These are phyloP conservation scores for Dittrichia graveolens DNA, from an alignment of 129 eudicot genomes.

Conservation along the genomic window DNA sequence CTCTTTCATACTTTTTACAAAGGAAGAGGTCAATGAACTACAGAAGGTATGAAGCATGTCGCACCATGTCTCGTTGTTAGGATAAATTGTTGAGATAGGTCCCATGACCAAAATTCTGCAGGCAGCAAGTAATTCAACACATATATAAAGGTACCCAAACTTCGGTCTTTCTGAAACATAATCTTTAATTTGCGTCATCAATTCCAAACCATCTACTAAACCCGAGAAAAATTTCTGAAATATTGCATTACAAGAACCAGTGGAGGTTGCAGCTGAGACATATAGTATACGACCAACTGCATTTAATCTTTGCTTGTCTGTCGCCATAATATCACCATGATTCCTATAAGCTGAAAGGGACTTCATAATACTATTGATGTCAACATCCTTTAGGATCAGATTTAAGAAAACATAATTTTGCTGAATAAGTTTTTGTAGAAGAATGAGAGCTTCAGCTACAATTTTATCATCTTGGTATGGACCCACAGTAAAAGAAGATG, in stretches of 20 bases:
- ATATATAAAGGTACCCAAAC: conserved; percentile 63
- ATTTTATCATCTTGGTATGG: conserved; percentile 59
- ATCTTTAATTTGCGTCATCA: conserved; percentile 38
- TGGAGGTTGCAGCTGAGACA: conserved; percentile 56
- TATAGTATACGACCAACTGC: conserved; percentile 65
- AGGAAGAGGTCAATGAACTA: conserved; percentile 45
- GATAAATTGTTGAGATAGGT: conserved; percentile 21
- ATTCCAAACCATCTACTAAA: conserved; percentile 48
- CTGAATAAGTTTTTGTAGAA: conserved; percentile 59
- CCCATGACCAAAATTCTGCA: conserved; percentile 56
- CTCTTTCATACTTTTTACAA: conserved; percentile 48
- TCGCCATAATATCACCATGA: conserved; percentile 34
- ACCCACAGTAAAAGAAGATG: conserved; percentile 40
- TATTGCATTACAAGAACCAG: conserved; percentile 59
- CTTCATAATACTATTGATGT: conserved; percentile 46
- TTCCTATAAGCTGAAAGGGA: conserved; percentile 33
- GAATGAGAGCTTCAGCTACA: conserved; percentile 59
- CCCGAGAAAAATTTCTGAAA: conserved; percentile 58
- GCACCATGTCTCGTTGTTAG: conserved; percentile 59
- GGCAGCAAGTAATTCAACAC: conserved; percentile 71
- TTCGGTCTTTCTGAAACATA: conserved; percentile 35
- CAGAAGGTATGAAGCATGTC: conserved; percentile 51
- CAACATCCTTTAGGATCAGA: conserved; percentile 63
- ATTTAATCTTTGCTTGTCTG: conserved; percentile 60
- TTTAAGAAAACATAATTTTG: conserved; percentile 50